phyloP scores from a whole-genome alignment of 768 basidiomycete species.

The Mycena pura region DNA sequence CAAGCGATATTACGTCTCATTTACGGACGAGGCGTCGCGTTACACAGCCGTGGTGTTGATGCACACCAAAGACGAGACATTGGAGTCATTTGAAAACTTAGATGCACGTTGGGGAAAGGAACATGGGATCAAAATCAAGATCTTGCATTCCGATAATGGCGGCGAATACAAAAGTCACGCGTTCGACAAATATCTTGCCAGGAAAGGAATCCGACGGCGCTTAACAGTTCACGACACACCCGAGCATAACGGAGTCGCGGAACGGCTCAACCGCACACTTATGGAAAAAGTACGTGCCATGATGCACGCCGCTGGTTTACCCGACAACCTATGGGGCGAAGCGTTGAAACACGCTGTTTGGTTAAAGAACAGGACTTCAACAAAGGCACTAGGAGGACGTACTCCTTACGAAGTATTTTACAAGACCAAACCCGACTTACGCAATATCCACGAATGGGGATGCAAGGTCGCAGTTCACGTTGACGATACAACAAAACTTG shows the following conservation, averaged over 20 bases:
- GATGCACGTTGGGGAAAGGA: conserved; percentile 34
- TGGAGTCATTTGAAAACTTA: conserved; percentile 31
- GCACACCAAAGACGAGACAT: conserved; percentile 33
- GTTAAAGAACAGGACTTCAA: too few relatives aligned
- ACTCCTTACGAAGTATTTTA: conserved; percentile 32
- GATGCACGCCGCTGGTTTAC: too few relatives aligned
- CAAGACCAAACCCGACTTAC: conserved; percentile 31
- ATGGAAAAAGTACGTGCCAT: too few relatives aligned
- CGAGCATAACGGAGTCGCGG: too few relatives aligned
- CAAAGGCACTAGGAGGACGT: conserved; percentile 23
- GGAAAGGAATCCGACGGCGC: conserved; percentile 22
- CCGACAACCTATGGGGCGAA: too few relatives aligned
- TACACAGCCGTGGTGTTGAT: conserved; percentile 32
- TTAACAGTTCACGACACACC: conserved; percentile 33
- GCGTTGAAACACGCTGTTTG: too few relatives aligned
- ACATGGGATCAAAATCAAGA: conserved; percentile 31
- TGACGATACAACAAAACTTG: conserved; percentile 35
- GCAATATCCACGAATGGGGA: conserved; percentile 30
- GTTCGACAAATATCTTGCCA: conserved; percentile 27
- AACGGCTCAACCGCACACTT: too few relatives aligned
- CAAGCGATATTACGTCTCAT: conserved; percentile 38
- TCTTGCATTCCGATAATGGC: conserved; percentile 36
- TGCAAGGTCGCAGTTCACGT: conserved; percentile 29
- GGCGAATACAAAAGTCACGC: conserved; percentile 34
- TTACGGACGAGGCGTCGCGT: conserved; percentile 40